Evolutionary conservation across 768 basidiomycete species (phyloP).

Genomic region (Cystofilobasidium ferigula): DNA sequence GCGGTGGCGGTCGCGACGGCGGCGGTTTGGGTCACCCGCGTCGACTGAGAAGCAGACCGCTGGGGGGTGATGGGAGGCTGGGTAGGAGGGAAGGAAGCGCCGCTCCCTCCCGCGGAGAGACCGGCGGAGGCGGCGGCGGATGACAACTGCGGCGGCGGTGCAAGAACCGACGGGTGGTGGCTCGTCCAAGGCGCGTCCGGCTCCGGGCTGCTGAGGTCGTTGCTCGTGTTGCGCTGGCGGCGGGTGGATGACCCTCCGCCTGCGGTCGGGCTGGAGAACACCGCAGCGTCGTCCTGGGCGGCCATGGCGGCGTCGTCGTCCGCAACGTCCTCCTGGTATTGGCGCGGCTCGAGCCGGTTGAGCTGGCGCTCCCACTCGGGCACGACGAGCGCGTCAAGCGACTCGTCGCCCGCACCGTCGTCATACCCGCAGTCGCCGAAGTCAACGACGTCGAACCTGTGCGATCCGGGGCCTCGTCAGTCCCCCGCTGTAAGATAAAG

Average conservation of each 20-base stretch:
- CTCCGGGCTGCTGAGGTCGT: constrained; percentile 4
- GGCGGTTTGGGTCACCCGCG: no score
- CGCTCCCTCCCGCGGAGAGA: no score
- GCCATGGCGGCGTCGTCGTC: background rate
- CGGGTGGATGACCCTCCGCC: background rate
- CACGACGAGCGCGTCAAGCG: constrained; percentile 19
- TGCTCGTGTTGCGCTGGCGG: background rate
- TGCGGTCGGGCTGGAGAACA: background rate
- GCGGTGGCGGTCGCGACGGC: no score
- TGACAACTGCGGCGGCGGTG: background rate
- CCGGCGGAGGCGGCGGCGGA: no score
- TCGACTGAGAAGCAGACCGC: background rate
- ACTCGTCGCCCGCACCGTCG: constrained; percentile 24
- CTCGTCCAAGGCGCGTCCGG: background rate
- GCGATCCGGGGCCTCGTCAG: background rate
- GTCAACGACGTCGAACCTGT: constrained; percentile 27
- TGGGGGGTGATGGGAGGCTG: background rate
- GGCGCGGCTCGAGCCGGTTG: constrained; percentile 17
- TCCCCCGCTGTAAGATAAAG: background rate
- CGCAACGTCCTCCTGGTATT: constrained; percentile 14
- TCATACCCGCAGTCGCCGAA: constrained; percentile 24
- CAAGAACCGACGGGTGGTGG: background rate
- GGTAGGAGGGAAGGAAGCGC: background rate
- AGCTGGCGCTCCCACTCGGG: constrained; percentile 24
- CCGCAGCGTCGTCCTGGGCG: background rate